Conservation (phyloP, 208 protist genomes). For the Lotmaria passim region DNA sequence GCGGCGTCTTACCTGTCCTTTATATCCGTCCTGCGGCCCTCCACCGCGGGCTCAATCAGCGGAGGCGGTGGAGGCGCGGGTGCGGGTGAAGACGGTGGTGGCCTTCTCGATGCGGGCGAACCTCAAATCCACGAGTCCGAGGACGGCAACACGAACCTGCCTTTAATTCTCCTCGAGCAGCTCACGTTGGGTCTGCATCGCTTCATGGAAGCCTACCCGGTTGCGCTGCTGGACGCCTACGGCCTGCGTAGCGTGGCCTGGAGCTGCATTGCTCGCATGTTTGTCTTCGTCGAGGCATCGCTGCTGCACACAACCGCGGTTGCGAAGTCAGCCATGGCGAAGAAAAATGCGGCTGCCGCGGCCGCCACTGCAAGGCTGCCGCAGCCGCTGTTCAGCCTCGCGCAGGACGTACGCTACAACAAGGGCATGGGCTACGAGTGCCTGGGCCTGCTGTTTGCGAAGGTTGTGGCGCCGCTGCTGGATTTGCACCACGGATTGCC, state of each 20-base stretch:
- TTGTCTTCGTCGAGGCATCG: slow-evolving; percentile 56
- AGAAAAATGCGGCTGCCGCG: neutral
- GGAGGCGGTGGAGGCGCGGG: slow-evolving; percentile 8
- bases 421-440: slow-evolving; percentile 87
- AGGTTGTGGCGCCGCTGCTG: slow-evolving; percentile 78
- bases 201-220: slow-evolving; percentile 56
- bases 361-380: neutral
- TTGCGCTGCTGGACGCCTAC: slow-evolving; percentile 46
- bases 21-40: slow-evolving; percentile 76
- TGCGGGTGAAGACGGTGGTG: slow-evolving; percentile 4
- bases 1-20: slow-evolving; percentile 80
- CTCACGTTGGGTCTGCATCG: slow-evolving; percentile 64
- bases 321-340: neutral
- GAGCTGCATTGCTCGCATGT: slow-evolving; percentile 71
- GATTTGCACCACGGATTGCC: slow-evolving; percentile 8
- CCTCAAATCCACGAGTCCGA: slow-evolving; percentile 73
- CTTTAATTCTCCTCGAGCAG: slow-evolving; percentile 88
- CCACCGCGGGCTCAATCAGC: slow-evolving; percentile 11
- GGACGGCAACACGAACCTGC: slow-evolving; percentile 90
- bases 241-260: slow-evolving; percentile 68
- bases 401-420: slow-evolving; percentile 86
- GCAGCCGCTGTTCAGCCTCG: slow-evolving; percentile 51
- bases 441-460: slow-evolving; percentile 85
- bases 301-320: slow-evolving; percentile 21
- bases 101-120: neutral